Percentiles rank a stretch among this genome's conserved stretches.
Evolutionary conservation across 2,329 filamentous ascomycete species (phyloP).

Genomic region (Colletotrichum graminicola): DNA sequence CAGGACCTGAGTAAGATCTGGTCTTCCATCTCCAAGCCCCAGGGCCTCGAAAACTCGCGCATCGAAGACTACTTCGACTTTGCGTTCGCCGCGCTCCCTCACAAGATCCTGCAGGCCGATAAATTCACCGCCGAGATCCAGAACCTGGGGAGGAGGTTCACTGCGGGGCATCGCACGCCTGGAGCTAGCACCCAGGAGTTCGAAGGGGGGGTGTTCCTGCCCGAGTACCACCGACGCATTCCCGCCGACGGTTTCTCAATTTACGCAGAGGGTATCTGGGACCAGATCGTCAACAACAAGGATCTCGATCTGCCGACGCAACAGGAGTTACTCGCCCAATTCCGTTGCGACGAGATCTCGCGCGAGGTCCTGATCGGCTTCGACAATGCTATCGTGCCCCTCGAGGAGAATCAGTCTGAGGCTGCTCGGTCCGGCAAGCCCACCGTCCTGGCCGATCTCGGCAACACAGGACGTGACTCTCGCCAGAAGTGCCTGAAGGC

Average conservation of each 20-base stretch:
- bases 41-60: conserved; percentile 85
- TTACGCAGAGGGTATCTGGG: conserved; percentile 95
- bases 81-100: conserved; percentile 92
- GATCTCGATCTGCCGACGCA: conserved; percentile 96
- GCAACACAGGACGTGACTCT: conserved; percentile 77
- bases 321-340: conserved; percentile 95
- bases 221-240: conserved; percentile 95
- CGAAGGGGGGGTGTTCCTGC: conserved; percentile 85
- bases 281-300: conserved; percentile 99
- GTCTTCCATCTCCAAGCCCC: conserved; percentile 91
- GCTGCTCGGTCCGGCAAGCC: conserved; percentile 79
- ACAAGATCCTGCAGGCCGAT: conserved; percentile 96
- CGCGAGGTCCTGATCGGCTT: conserved; percentile 88
- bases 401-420: conserved; percentile 88
- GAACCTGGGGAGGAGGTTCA: conserved; percentile 84
- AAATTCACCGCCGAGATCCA: conserved; percentile 86
- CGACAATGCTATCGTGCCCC: conserved; percentile 82
- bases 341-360: conserved; percentile 96
- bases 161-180: conserved; percentile 80
- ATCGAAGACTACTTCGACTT: conserved; percentile 99
- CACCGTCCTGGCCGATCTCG: conserved; percentile 80
- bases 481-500: conserved; percentile 80
- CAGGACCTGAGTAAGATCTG: conserved; percentile 94
- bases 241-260: conserved; percentile 96
- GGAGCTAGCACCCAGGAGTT: conserved; percentile 75